These are phyloP conservation scores for Pugionium dolabratum DNA, from an alignment of 345 rosid species.

Conservation along the genomic window DNA sequence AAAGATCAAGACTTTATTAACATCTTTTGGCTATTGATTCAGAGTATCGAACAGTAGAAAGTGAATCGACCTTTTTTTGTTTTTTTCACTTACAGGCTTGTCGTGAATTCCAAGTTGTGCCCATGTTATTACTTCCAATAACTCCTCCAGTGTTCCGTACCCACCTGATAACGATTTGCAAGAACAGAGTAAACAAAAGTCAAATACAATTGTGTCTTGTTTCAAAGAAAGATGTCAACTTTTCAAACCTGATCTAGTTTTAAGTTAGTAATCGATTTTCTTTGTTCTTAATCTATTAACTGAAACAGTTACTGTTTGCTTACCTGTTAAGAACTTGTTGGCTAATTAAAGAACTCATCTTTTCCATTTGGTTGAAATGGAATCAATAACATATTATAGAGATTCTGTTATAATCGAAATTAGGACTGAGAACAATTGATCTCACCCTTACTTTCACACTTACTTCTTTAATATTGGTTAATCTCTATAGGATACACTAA, in stretches of 20 bases:
- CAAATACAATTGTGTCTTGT: not conserved
- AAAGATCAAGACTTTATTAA: slow-evolving; percentile 21
- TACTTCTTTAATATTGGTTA: not conserved
- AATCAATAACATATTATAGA: not conserved
- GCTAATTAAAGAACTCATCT: not conserved
- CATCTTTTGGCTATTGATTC: slow-evolving; percentile 7
- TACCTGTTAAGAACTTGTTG: slow-evolving; percentile 1
- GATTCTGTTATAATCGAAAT: not conserved
- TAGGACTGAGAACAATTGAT: not conserved
- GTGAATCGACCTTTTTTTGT: slow-evolving; percentile 1
- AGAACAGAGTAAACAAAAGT: slow-evolving; percentile 8
- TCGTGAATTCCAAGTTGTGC: slow-evolving; percentile 96
- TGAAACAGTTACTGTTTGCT: not conserved
- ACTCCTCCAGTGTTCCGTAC: slow-evolving; percentile 90
- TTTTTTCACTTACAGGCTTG: slow-evolving; percentile 65
- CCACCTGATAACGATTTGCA: slow-evolving; percentile 62
- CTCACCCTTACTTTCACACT: slow-evolving; percentile 3
- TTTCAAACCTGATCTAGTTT: slow-evolving; percentile 4
- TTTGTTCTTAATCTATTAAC: not conserved
- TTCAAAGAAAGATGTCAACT: slow-evolving; percentile 22
- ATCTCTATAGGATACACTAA: not conserved
- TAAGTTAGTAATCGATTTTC: slow-evolving; percentile 5
- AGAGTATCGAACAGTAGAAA: slow-evolving; percentile 21
- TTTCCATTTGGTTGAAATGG: not conserved
- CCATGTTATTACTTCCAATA: slow-evolving; percentile 87